Percentiles rank a stretch among this genome's conserved stretches.
Conservation (phyloP, 352 stramenopile species). For the Phytophthora pseudosyringae region DNA sequence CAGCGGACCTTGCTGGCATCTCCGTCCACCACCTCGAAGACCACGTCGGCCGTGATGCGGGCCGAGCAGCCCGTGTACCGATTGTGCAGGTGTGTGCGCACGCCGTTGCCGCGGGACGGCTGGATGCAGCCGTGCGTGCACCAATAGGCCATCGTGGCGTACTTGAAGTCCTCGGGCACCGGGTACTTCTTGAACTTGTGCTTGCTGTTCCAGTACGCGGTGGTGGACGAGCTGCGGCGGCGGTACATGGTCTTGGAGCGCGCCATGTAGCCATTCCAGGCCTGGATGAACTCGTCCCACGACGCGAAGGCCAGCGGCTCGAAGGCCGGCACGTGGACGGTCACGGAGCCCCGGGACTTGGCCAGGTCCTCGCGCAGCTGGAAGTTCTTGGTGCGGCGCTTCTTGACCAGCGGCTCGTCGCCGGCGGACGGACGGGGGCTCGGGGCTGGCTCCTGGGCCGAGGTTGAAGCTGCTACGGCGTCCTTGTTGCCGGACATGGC, state of each 20-base stretch:
- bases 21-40: slow-evolving; percentile 55
- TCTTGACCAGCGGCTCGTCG: slow-evolving; percentile 60
- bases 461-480: slow-evolving; percentile 20
- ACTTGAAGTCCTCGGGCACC: slow-evolving; percentile 77
- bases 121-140: slow-evolving; percentile 87
- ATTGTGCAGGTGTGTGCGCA: slow-evolving; percentile 81
- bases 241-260: slow-evolving; percentile 81
- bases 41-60: slow-evolving; percentile 75
- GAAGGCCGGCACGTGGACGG: slow-evolving; percentile 54
- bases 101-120: slow-evolving; percentile 67
- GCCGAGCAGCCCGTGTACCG: slow-evolving; percentile 81
- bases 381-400: slow-evolving; percentile 85
- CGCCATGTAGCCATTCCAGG: slow-evolving; percentile 73
- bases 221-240: slow-evolving; percentile 74
- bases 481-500: slow-evolving; percentile 25
- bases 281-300: slow-evolving; percentile 73
- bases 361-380: slow-evolving; percentile 77
- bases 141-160: slow-evolving; percentile 87
- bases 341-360: slow-evolving; percentile 51
- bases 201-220: slow-evolving; percentile 78
- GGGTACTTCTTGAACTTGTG: slow-evolving; percentile 75
- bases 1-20: slow-evolving; percentile 56
- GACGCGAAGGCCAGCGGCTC: slow-evolving; percentile 60
- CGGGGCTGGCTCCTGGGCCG: not conserved
- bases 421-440: not conserved